Base-by-base conservation (phyloP, 2,329 filamentous ascomycete genomes). In the Fusarium armeniacum region DNA sequence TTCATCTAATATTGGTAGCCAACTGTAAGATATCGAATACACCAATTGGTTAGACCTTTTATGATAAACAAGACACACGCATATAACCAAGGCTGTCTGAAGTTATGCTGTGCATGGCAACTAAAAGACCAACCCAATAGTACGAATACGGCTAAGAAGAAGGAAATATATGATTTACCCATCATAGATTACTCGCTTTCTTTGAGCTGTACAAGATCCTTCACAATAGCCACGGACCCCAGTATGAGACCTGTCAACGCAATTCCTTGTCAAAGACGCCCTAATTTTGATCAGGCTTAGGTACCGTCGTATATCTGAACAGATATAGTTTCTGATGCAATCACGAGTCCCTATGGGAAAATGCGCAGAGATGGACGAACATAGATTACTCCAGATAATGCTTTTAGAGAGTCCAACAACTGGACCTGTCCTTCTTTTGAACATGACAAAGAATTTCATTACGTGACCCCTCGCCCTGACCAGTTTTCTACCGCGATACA, bases 401-500 rank as follows among this genome's bases (percentile, higher is more conserved):
- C 67, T 73, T 74, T 74, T 70, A 57, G 47, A 66, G 53, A 69
- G 62, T 62, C 62, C 66, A 61, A 62, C 44, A 61, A 28, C 47
- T 64, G 58, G 64, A 72, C 52, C 68, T 71, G 69, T 71, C 68
- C 52, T 68, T 57, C 28, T 62, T 56, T 43, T 68, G 69, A 71
- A 72, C 69, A 56, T 71, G 65, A 71, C 65, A 71, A 69, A 73
- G 65, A 74, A 75, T 67, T 76, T 78, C 76, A 78, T 78, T 78
- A 78, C 75, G 69, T 75, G 75, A 78, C 71, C 73, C 72, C 72
- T 76, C 72, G 71, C 72, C 75, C 69, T 72, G 66, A 69, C 72
- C 71, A 71, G 74, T 73, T 76, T 76, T 77, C 71, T 76, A 76
- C 76, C 76, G 71, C 66, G 65, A 71, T 76, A 76, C 75, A 78